A percentile compares a stretch with the other conserved stretches of the same genome.
Evolutionary conservation across 805 yeast genomes (phyloP).

Genomic region (Metschnikowia dekortorum): DNA sequence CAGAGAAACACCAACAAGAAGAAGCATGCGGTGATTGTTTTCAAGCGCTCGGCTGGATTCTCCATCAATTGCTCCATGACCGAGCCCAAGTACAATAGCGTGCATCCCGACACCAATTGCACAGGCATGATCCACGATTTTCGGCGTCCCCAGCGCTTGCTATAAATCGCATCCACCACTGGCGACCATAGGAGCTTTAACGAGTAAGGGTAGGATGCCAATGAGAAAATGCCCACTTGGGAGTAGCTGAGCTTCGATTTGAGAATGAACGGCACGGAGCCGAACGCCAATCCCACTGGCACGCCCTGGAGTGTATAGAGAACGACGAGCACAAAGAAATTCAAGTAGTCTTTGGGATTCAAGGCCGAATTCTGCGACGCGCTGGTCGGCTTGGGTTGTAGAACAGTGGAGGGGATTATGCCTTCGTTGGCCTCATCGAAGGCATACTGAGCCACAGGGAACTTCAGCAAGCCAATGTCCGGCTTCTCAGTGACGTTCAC

Average conservation of each 20-base stretch:
- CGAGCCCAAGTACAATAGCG: conserved; percentile 62
- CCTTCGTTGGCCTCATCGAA: conserved; percentile 34
- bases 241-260: conserved; percentile 81
- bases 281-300: conserved; percentile 94
- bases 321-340: conserved; percentile 62
- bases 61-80: conserved; percentile 46
- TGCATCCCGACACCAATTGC: conserved; percentile 71
- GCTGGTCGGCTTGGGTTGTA: conserved; percentile 1
- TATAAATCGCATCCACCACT: conserved; percentile 82
- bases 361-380: not conserved
- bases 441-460: conserved; percentile 17
- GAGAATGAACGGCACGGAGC: conserved; percentile 84
- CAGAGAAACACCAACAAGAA: conserved; percentile 78
- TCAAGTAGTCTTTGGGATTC: conserved; percentile 12
- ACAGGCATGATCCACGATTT: conserved; percentile 94
- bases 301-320: conserved; percentile 90
- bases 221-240: conserved; percentile 83
- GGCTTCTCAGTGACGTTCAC: conserved; percentile 5
- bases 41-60: conserved; percentile 47
- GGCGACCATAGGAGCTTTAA: conserved; percentile 94
- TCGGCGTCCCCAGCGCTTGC: conserved; percentile 67
- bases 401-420: conserved; percentile 26
- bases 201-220: conserved; percentile 94
- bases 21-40: conserved; percentile 62
- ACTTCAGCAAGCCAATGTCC: not conserved